A percentile compares a stretch with the other conserved stretches of the same genome.
phyloP scores from a whole-genome alignment of 2,329 filamentous ascomycete species.

The Stachybotrys chlorohalonatus region DNA sequence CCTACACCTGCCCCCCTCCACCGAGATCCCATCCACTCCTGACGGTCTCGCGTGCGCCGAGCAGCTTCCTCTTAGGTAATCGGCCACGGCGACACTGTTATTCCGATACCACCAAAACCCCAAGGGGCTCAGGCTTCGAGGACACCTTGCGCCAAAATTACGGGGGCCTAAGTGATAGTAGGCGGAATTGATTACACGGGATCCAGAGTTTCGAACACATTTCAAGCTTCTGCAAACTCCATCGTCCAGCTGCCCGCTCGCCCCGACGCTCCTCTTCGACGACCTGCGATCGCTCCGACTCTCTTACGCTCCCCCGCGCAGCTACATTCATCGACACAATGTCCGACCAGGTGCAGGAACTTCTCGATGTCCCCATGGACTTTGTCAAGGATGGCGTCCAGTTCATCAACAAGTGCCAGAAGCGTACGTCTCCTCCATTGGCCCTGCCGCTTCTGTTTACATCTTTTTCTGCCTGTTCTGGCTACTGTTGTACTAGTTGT shows the following conservation, averaged over 20 bases:
- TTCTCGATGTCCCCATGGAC: slow-evolving; percentile 60
- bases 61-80: neutral
- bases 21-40: too few species aligned
- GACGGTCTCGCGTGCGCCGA: too few species aligned
- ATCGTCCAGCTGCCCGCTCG: neutral
- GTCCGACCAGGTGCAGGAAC: slow-evolving; percentile 61
- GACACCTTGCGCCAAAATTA: neutral
- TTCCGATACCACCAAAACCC: neutral
- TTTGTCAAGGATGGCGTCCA: slow-evolving; percentile 54
- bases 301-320: neutral
- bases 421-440: slow-evolving; percentile 35
- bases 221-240: neutral
- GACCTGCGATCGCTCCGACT: neutral
- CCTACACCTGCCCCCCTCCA: too few species aligned
- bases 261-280: neutral
- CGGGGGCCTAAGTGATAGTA: neutral
- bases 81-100: neutral
- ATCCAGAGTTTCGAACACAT: neutral
- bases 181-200: neutral
- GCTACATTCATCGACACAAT: slow-evolving; percentile 26
- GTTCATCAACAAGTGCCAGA: slow-evolving; percentile 54
- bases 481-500: slow-evolving; percentile 1
- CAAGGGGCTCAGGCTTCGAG: neutral
- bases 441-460: neutral
- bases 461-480: neutral